These are phyloP conservation scores for Agaricus blazei DNA, from an alignment of 768 basidiomycete genomes.

Conservation along the genomic window DNA sequence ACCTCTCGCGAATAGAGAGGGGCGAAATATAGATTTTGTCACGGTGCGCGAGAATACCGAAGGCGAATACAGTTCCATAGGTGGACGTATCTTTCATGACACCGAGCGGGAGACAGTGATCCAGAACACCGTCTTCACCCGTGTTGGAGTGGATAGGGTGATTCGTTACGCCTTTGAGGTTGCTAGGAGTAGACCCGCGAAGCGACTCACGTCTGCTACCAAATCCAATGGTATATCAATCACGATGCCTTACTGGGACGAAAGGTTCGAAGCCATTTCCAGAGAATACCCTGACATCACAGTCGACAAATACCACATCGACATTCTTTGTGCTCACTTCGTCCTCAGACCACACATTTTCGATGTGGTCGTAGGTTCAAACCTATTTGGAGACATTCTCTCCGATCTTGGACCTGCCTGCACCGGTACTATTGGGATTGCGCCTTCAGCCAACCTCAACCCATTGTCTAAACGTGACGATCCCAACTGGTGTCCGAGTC, in stretches of 20 bases:
- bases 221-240: constrained; percentile 47
- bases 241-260: constrained; percentile 46
- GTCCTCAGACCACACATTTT: constrained; percentile 47
- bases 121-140: constrained; percentile 46
- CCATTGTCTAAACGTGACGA: constrained; percentile 25
- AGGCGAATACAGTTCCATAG: constrained; percentile 49
- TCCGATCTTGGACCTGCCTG: constrained; percentile 52
- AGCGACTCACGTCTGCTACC: constrained; percentile 47
- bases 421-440: constrained; percentile 52
- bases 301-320: constrained; percentile 44
- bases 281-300: constrained; percentile 48
- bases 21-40: constrained; percentile 43
- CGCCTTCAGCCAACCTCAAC: constrained; percentile 49
- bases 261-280: constrained; percentile 39
- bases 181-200: constrained; percentile 42
- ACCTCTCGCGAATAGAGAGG: constrained; percentile 38
- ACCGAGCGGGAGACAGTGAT: constrained; percentile 36
- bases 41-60: constrained; percentile 55
- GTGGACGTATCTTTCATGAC: constrained; percentile 37
- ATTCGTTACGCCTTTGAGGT: constrained; percentile 49
- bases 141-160: constrained; percentile 42
- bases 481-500: constrained; percentile 38
- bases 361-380: constrained; percentile 52
- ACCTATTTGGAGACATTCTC: constrained; percentile 51
- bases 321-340: constrained; percentile 42